phyloP scores from a whole-genome alignment of 805 yeast species.

The Metschnikowia chrysomelidarum region DNA sequence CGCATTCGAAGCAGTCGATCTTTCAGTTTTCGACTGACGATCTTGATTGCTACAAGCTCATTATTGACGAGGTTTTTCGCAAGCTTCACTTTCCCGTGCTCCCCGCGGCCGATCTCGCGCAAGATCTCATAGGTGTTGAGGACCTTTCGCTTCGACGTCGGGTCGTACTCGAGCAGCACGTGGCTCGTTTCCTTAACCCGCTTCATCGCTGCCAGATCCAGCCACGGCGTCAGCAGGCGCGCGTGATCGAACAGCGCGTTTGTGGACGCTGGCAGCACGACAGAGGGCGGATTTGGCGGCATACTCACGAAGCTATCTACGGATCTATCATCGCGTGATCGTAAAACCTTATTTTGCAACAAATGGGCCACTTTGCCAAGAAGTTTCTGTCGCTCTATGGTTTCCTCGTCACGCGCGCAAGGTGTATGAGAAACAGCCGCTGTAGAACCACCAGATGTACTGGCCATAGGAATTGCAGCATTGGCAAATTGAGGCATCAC shows the following conservation, averaged over 20 bases:
- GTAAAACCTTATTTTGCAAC: constrained; percentile 20
- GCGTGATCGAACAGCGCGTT: constrained; percentile 1
- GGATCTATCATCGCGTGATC: background rate
- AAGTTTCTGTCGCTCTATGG: constrained; percentile 22
- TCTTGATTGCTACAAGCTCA: constrained; percentile 86
- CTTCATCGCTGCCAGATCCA: constrained; percentile 5
- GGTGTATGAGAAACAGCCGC: too few species aligned
- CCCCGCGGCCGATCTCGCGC: constrained; percentile 90
- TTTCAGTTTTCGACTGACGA: constrained; percentile 68
- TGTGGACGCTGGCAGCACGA: constrained; percentile 3
- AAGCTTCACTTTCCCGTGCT: constrained; percentile 96
- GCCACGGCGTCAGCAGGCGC: constrained; percentile 6
- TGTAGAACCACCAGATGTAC: too few species aligned
- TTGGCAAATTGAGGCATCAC: too few species aligned
- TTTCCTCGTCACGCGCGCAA: constrained; percentile 13
- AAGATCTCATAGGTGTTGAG: constrained; percentile 88
- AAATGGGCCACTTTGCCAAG: constrained; percentile 35
- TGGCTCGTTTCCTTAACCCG: constrained; percentile 68
- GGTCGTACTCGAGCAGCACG: constrained; percentile 84
- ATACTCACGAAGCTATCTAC: background rate
- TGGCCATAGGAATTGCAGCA: too few species aligned
- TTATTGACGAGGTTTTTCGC: constrained; percentile 69
- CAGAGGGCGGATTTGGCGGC: constrained; percentile 1
- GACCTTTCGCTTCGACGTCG: constrained; percentile 74
- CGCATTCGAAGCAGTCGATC: constrained; percentile 36